These are phyloP conservation scores for Limnomonas spitsbergensis DNA, from an alignment of 139 green algal species.

Conservation along the genomic window DNA sequence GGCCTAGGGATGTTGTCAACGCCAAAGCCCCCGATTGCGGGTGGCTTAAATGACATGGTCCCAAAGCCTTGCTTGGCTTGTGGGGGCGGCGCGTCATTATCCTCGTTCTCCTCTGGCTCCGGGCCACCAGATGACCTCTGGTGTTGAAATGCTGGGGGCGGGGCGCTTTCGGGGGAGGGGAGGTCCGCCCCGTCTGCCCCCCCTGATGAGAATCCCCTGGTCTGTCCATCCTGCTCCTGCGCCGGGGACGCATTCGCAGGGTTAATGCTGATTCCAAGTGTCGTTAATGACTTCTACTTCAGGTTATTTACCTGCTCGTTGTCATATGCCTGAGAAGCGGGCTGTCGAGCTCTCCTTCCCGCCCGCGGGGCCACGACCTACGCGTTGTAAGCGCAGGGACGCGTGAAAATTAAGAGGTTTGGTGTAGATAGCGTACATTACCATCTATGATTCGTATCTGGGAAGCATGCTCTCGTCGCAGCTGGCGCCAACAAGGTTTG, in stretches of 20 bases:
- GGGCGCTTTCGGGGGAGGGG: too few species aligned
- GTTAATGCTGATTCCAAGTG: neutral
- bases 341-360: neutral
- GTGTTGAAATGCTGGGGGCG: too few species aligned
- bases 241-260: neutral
- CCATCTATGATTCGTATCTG: too few species aligned
- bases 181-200: too few species aligned
- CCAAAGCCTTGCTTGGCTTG: neutral
- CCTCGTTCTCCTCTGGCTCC: neutral
- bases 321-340: neutral
- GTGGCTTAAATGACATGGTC: neutral
- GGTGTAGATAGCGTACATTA: too few species aligned
- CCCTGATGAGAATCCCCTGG: neutral
- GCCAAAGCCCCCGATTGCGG: neutral
- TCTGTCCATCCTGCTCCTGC: neutral
- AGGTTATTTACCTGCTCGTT: neutral
- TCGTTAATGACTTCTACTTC: neutral
- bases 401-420: too few species aligned
- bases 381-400: conserved; percentile 10
- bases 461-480: too few species aligned
- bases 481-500: too few species aligned
- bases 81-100: neutral
- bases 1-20: neutral
- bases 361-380: neutral
- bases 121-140: too few species aligned